Evolutionary conservation across 2,329 filamentous ascomycete species (phyloP).

Genomic region (Monilinia laxa): DNA sequence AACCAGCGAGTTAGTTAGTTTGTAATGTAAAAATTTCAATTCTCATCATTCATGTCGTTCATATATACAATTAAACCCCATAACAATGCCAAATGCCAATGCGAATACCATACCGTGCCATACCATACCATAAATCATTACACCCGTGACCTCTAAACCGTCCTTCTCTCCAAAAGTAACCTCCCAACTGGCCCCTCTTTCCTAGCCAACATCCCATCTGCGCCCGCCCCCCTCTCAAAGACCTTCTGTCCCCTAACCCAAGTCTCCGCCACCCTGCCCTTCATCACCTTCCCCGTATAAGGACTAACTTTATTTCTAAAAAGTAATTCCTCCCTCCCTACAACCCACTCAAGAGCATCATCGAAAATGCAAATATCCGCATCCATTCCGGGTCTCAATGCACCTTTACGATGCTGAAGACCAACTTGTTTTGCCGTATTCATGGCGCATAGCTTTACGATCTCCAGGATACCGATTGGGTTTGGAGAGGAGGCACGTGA

Average conservation of each 20-base stretch:
- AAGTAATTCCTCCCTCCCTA: slow-evolving; percentile 76
- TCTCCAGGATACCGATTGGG: slow-evolving; percentile 59
- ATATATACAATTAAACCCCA: slow-evolving; percentile 9
- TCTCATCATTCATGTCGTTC: neutral
- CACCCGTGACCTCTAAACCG: slow-evolving; percentile 9
- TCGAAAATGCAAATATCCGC: slow-evolving; percentile 93
- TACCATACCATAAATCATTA: slow-evolving; percentile 1
- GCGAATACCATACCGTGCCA: neutral
- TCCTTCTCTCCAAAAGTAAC: slow-evolving; percentile 50
- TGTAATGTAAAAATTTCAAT: neutral
- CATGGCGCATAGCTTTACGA: slow-evolving; percentile 80
- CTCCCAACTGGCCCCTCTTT: slow-evolving; percentile 46
- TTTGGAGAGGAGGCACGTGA: slow-evolving; percentile 33
- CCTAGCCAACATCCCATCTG: slow-evolving; percentile 50
- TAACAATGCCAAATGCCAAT: slow-evolving; percentile 1
- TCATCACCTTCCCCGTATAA: slow-evolving; percentile 62
- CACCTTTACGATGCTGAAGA: slow-evolving; percentile 77
- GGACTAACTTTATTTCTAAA: slow-evolving; percentile 48
- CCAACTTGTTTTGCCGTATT: slow-evolving; percentile 90
- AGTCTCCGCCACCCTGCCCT: slow-evolving; percentile 45
- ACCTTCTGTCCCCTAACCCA: slow-evolving; percentile 40
- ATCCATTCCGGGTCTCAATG: slow-evolving; percentile 76
- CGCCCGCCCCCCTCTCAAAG: slow-evolving; percentile 35
- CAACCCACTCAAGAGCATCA: slow-evolving; percentile 73
- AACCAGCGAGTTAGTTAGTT: neutral